These are phyloP conservation scores for Colletotrichum coccodes DNA, from an alignment of 2,329 filamentous ascomycete species.

Conservation along the genomic window DNA sequence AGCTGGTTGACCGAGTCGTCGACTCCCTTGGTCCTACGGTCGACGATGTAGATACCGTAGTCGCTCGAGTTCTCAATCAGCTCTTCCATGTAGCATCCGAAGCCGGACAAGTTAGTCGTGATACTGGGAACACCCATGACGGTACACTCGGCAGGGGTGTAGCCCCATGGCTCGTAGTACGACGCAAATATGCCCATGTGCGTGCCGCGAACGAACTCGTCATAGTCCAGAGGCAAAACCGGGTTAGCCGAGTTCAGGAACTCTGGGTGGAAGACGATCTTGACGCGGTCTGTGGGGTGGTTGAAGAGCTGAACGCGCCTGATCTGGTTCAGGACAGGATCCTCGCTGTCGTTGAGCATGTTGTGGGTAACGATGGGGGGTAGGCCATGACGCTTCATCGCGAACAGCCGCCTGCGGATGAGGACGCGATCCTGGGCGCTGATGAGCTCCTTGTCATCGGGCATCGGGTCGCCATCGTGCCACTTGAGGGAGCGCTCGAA, in stretches of 20 bases:
- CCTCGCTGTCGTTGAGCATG: slow-evolving; percentile 94
- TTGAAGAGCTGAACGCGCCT: slow-evolving; percentile 97
- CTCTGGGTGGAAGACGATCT: slow-evolving; percentile 97
- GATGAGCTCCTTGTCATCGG: slow-evolving; percentile 96
- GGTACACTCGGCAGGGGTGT: slow-evolving; percentile 97
- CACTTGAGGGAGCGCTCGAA: slow-evolving; percentile 95
- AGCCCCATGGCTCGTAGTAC: slow-evolving; percentile 99
- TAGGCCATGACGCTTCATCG: slow-evolving; percentile 91
- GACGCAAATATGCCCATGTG: slow-evolving; percentile 96
- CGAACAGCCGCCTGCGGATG: slow-evolving; percentile 89
- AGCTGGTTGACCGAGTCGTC: slow-evolving; percentile 98
- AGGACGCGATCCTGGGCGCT: slow-evolving; percentile 92
- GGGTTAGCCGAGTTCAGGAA: slow-evolving; percentile 97
- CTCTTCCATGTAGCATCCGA: slow-evolving; percentile 99
- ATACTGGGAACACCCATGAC: slow-evolving; percentile 99
- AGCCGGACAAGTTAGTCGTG: slow-evolving; percentile 96
- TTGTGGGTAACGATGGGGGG: slow-evolving; percentile 99
- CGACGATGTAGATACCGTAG: slow-evolving; percentile 99
- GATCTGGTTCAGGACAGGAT: slow-evolving; percentile 95
- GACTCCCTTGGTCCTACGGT: slow-evolving; percentile 92
- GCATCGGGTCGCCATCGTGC: slow-evolving; percentile 93
- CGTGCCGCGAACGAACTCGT: slow-evolving; percentile 97
- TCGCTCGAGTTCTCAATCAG: slow-evolving; percentile 97
- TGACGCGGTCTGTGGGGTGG: slow-evolving; percentile 92
- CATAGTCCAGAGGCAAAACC: slow-evolving; percentile 94